Evolutionary conservation across 192 early-diverging fungal species (phyloP).

Genomic region (Mortierella antarctica): DNA sequence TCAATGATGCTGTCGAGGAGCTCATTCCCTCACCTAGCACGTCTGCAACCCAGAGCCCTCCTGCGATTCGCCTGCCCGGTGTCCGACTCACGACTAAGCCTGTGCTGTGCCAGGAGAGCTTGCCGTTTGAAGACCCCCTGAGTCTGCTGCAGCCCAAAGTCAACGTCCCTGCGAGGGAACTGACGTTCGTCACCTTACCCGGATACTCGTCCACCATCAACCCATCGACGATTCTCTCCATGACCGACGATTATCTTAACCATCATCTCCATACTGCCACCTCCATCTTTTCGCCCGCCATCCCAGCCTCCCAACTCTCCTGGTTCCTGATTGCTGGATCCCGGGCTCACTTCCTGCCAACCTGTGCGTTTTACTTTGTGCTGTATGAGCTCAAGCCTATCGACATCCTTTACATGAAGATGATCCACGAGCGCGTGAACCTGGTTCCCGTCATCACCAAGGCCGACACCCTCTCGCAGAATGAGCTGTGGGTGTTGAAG

Average conservation of each 20-base stretch:
- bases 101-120: background rate
- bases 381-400: conserved; percentile 72
- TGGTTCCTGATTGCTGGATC: conserved; percentile 53
- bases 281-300: conserved; percentile 38
- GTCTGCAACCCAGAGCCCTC: background rate
- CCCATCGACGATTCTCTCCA: conserved; percentile 26
- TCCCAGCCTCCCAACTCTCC: conserved; percentile 26
- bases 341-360: conserved; percentile 28
- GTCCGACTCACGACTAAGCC: conserved; percentile 9
- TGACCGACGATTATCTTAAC: conserved; percentile 44
- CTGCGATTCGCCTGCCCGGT: conserved; percentile 9
- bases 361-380: conserved; percentile 51
- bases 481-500: conserved; percentile 89
- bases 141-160: conserved; percentile 28
- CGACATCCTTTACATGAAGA: conserved; percentile 97
- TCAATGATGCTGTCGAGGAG: conserved; percentile 20
- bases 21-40: conserved; percentile 1
- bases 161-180: conserved; percentile 21
- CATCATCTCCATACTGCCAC: conserved; percentile 31
- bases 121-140: conserved; percentile 13
- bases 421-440: conserved; percentile 91
- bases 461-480: conserved; percentile 90
- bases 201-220: conserved; percentile 46
- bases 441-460: conserved; percentile 95
- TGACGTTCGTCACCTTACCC: conserved; percentile 37